phyloP scores from a whole-genome alignment of 495 filamentous ascomycete species.

The Chaetomidium leptoderma region DNA sequence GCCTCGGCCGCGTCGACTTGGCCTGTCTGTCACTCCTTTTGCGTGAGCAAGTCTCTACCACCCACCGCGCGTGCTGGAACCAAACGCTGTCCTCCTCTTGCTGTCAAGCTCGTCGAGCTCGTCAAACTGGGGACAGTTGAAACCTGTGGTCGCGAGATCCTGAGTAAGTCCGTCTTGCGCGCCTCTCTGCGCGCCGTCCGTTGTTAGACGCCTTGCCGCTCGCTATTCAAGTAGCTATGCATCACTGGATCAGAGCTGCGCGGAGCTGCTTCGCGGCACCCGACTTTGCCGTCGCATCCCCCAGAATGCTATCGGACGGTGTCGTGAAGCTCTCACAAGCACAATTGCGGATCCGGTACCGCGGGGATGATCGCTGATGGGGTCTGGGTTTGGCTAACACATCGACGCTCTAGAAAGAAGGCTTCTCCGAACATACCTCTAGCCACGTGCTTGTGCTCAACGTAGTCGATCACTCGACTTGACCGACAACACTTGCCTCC shows the following conservation, averaged over 20 bases:
- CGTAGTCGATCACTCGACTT: no score
- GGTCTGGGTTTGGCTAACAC: neutral
- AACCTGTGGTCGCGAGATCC: neutral
- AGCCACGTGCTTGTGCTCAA: neutral
- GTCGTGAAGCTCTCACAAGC: neutral
- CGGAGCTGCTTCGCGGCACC: neutral
- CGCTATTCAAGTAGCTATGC: no score
- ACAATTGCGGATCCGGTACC: neutral
- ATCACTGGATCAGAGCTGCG: no score
- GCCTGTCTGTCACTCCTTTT: conserved; percentile 16
- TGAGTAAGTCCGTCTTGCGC: conserved; percentile 13
- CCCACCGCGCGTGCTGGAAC: conserved; percentile 8
- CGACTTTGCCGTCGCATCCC: neutral
- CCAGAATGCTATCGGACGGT: neutral
- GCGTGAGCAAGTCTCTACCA: conserved; percentile 23
- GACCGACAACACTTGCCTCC: neutral
- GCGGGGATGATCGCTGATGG: neutral
- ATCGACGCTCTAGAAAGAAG: neutral
- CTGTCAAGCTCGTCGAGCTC: neutral
- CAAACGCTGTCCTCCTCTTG: neutral
- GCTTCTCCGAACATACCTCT: neutral
- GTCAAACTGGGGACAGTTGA: neutral
- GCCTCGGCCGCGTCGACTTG: conserved; percentile 4
- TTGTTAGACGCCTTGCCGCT: no score
- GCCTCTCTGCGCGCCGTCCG: no score